These are phyloP conservation scores for Puccinia hordei DNA, from an alignment of 1,284 basidiomycete species.

Conservation along the genomic window DNA sequence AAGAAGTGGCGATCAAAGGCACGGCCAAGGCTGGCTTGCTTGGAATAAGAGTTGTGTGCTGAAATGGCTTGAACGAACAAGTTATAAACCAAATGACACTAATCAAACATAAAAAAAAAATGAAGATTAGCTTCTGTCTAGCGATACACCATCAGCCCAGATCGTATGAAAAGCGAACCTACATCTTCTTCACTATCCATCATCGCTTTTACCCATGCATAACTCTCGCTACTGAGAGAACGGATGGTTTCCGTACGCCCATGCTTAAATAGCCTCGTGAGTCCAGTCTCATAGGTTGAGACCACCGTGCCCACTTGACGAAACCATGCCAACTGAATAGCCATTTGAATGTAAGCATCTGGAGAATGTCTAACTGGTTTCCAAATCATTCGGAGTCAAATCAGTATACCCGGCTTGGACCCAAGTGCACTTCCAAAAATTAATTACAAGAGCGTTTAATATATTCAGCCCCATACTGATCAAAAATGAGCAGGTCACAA, in stretches of 20 bases:
- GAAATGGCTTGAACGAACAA: slow-evolving; percentile 72
- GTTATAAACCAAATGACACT: slow-evolving; percentile 61
- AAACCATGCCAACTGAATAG: slow-evolving; percentile 88
- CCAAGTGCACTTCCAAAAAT: not conserved
- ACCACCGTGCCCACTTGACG: slow-evolving; percentile 75
- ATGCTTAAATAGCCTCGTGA: slow-evolving; percentile 85
- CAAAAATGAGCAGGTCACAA: slow-evolving; percentile 79
- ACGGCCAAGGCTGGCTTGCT: slow-evolving; percentile 76
- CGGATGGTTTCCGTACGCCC: slow-evolving; percentile 93
- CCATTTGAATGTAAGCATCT: slow-evolving; percentile 91
- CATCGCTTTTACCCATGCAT: slow-evolving; percentile 77
- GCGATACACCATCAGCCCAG: not conserved
- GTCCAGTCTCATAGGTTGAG: slow-evolving; percentile 91
- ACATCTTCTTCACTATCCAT: slow-evolving; percentile 68
- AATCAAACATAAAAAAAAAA: no score
- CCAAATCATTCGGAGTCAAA: not conserved
- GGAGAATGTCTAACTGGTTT: slow-evolving; percentile 67
- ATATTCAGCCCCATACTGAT: slow-evolving; percentile 84
- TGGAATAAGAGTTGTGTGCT: slow-evolving; percentile 74
- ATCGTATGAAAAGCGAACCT: slow-evolving; percentile 51
- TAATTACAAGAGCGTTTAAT: slow-evolving; percentile 73
- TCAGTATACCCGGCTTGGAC: not conserved
- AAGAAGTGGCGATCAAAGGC: slow-evolving; percentile 91
- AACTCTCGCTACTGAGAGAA: slow-evolving; percentile 73
- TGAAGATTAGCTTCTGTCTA: not conserved